A percentile compares a stretch with the other conserved stretches of the same genome.
Evolutionary conservation across 306 rosid species (phyloP).

Genomic region (Trifolium repens): DNA sequence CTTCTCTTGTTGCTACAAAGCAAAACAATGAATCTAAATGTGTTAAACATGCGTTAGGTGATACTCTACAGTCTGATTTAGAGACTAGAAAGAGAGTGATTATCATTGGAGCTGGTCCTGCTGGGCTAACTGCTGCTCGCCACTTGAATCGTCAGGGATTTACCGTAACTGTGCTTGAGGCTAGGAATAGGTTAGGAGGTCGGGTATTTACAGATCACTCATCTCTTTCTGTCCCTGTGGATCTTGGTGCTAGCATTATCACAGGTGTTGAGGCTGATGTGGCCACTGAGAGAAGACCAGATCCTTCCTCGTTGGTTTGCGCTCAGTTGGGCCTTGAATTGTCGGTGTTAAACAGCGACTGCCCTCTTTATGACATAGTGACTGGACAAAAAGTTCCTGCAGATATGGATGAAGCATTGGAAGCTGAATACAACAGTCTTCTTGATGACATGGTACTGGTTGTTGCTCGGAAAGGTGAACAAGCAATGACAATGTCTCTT

Average conservation of each 20-base stretch:
- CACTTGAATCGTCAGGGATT: slow-evolving; percentile 97
- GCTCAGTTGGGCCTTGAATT: slow-evolving; percentile 94
- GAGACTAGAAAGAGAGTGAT: slow-evolving; percentile 71
- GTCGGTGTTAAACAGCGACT: slow-evolving; percentile 91
- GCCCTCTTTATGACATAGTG: slow-evolving; percentile 91
- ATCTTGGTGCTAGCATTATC: slow-evolving; percentile 99
- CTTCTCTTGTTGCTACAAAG: slow-evolving; percentile 51
- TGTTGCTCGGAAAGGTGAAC: slow-evolving; percentile 84
- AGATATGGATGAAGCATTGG: slow-evolving; percentile 90
- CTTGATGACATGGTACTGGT: slow-evolving; percentile 93
- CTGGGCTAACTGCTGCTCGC: slow-evolving; percentile 97
- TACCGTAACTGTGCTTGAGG: slow-evolving; percentile 81
- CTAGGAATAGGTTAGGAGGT: slow-evolving; percentile 93
- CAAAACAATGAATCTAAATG: slow-evolving; percentile 46
- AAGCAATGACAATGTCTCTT: slow-evolving; percentile 87
- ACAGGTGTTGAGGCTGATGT: slow-evolving; percentile 99
- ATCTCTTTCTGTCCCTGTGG: slow-evolving; percentile 96
- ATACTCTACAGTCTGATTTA: slow-evolving; percentile 48
- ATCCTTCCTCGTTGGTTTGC: slow-evolving; percentile 96
- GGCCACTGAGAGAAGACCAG: slow-evolving; percentile 97
- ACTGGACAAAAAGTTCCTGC: slow-evolving; percentile 87
- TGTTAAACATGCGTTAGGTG: slow-evolving; percentile 45
- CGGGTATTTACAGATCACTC: slow-evolving; percentile 90
- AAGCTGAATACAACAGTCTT: slow-evolving; percentile 95
- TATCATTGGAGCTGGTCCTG: slow-evolving; percentile 98